phyloP scores from a whole-genome alignment of 1,284 basidiomycete genomes.

The Trichosporon asahii region DNA sequence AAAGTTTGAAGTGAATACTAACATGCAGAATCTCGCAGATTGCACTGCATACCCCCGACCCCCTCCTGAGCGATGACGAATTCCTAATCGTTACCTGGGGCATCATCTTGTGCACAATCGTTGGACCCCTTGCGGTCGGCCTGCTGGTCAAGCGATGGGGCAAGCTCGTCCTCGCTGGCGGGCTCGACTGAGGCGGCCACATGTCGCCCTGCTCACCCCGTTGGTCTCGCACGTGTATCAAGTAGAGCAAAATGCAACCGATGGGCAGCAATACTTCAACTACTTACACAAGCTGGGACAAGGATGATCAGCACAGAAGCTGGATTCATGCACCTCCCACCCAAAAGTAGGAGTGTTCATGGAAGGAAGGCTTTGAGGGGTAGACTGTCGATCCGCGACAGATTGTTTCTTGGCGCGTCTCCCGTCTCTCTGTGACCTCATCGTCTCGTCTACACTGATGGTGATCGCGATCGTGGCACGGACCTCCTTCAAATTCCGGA shows the following conservation, averaged over 20 bases:
- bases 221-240: too few relatives aligned
- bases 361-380: too few relatives aligned
- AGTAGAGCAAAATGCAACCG: too few relatives aligned
- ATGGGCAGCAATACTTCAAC: too few relatives aligned
- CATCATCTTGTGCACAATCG: slow-evolving; percentile 56
- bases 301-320: too few relatives aligned
- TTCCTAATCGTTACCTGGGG: slow-evolving; percentile 57
- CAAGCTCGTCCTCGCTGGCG: slow-evolving; percentile 40
- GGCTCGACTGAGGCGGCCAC: slow-evolving; percentile 40
- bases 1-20: too few relatives aligned
- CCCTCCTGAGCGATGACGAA: slow-evolving; percentile 51
- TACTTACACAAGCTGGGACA: too few relatives aligned
- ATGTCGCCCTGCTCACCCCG: too few relatives aligned
- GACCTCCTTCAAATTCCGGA: too few relatives aligned
- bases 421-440: too few relatives aligned
- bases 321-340: not conserved
- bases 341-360: too few relatives aligned
- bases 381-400: not conserved
- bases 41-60: slow-evolving; percentile 29
- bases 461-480: not conserved
- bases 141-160: slow-evolving; percentile 46
- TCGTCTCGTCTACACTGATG: too few relatives aligned
- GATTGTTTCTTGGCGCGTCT: not conserved
- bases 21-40: slow-evolving; percentile 31
- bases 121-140: slow-evolving; percentile 55